phyloP scores from a whole-genome alignment of 345 rosid species.

The Microcos paniculata region DNA sequence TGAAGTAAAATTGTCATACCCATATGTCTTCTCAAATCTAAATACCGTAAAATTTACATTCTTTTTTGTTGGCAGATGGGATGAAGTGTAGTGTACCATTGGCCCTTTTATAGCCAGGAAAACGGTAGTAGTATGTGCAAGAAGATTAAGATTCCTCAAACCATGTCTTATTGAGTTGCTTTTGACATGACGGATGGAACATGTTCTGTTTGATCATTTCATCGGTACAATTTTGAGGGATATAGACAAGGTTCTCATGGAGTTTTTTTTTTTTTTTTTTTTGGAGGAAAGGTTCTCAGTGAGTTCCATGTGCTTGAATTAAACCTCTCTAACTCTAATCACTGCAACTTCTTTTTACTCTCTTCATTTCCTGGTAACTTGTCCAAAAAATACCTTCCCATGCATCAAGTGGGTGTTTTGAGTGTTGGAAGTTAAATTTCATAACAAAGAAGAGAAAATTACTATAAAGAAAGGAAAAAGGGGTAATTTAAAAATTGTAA shows the following conservation, averaged over 20 bases:
- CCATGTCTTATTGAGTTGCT: neutral
- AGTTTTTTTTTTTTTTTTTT: too few relatives aligned
- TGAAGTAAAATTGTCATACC: neutral
- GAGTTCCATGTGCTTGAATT: slow-evolving; percentile 1
- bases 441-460: neutral
- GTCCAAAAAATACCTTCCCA: neutral
- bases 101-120: neutral
- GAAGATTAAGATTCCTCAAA: slow-evolving; percentile 4
- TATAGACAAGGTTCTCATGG: neutral
- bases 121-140: neutral
- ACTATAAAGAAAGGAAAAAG: too few relatives aligned
- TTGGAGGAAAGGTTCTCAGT: neutral
- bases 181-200: slow-evolving; percentile 2
- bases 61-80: neutral
- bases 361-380: neutral
- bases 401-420: neutral
- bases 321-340: neutral
- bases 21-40: neutral
- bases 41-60: neutral
- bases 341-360: neutral
- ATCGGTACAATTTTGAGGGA: neutral
- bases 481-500: neutral
- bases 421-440: too few relatives aligned
- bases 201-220: neutral
- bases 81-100: neutral